These are phyloP conservation scores for Pichia exigua DNA, from an alignment of 805 yeast genomes.

Conservation along the genomic window DNA sequence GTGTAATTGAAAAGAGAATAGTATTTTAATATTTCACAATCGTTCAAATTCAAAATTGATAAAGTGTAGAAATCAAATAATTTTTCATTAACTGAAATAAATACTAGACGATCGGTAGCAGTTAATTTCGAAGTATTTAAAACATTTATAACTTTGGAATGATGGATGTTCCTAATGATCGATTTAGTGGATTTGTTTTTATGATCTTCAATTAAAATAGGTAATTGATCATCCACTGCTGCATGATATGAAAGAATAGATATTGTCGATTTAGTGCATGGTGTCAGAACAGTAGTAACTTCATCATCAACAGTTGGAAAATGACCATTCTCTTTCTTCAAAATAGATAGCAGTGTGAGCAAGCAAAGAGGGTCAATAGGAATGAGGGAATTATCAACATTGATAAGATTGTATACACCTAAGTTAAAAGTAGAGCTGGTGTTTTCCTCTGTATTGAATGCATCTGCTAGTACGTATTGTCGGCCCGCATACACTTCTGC, in stretches of 20 bases:
- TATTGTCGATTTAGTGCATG: conserved; percentile 17
- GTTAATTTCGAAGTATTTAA: conserved; percentile 28
- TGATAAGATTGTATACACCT: conserved; percentile 42
- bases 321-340: background rate
- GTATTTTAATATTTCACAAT: conserved; percentile 7
- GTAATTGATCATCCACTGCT: conserved; percentile 42
- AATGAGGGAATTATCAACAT: background rate
- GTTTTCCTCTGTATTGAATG: background rate
- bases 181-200: conserved; percentile 24
- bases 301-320: background rate
- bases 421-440: conserved; percentile 32
- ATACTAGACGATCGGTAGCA: conserved; percentile 29
- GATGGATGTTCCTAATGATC: conserved; percentile 30
- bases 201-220: conserved; percentile 47
- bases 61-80: conserved; percentile 41
- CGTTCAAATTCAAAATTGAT: conserved; percentile 1
- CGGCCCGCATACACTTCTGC: background rate
- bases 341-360: background rate
- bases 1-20: conserved; percentile 1
- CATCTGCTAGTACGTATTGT: background rate
- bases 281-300: background rate
- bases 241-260: conserved; percentile 42
- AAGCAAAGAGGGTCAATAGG: background rate
- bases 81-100: conserved; percentile 37
- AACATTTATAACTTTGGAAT: conserved; percentile 31